These are phyloP conservation scores for Paramecium caudatum DNA, from an alignment of 73 alveolate species.

Conservation along the genomic window DNA sequence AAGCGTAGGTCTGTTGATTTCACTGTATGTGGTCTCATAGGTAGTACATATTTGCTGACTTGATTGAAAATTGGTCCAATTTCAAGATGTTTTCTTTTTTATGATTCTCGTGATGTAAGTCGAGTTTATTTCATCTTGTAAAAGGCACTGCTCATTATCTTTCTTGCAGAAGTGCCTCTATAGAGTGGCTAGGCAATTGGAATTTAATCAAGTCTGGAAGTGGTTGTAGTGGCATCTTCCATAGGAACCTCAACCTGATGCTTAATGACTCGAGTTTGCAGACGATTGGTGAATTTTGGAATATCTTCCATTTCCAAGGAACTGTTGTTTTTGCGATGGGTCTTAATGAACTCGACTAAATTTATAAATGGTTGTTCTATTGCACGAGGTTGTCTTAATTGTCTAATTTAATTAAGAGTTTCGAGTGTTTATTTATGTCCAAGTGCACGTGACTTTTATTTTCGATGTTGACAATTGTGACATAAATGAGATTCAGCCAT, in stretches of 20 bases:
- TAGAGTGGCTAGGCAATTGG: background rate
- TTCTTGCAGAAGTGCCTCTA: background rate
- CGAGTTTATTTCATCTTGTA: slow-evolving; percentile 7
- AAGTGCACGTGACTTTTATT: background rate
- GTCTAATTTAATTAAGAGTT: background rate
- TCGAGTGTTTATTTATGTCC: background rate
- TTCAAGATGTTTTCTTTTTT: background rate
- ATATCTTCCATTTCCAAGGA: background rate
- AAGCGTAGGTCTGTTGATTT: too few species aligned
- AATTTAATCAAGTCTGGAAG: slow-evolving; percentile 17
- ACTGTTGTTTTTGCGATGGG: background rate
- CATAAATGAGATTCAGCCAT: slow-evolving; percentile 37
- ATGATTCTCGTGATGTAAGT: background rate
- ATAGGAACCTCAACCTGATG: background rate
- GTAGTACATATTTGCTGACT: background rate
- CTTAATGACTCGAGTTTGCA: background rate
- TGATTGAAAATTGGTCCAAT: slow-evolving; percentile 20
- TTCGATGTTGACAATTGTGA: background rate
- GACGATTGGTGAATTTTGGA: background rate
- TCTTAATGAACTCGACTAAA: background rate
- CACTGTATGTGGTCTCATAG: background rate
- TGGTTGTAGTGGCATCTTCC: background rate
- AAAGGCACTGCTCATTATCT: slow-evolving; percentile 44
- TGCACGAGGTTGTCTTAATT: background rate
- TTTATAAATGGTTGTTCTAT: background rate